phyloP scores from a whole-genome alignment of 371 early-diverging fungal species.

The Mortierella sp. region DNA sequence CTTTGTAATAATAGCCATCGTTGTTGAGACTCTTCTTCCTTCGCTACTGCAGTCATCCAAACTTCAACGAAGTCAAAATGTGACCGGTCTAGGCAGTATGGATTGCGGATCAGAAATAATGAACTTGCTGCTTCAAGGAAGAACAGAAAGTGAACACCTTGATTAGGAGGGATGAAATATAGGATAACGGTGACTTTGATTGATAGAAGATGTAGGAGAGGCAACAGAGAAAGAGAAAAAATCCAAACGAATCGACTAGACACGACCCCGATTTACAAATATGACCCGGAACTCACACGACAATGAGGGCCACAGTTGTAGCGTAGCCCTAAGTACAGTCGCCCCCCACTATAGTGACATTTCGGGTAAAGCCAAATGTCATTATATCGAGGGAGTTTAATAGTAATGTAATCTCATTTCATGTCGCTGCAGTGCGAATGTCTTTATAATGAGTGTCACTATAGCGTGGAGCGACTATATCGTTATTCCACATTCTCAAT shows the following conservation, averaged over 20 bases:
- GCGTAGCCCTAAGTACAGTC: background rate
- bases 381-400: too few relatives aligned
- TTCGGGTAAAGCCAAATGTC: too few relatives aligned
- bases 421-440: too few relatives aligned
- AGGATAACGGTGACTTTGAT: background rate
- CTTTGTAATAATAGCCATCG: conserved; percentile 8
- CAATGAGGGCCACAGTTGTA: conserved; percentile 10
- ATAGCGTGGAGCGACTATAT: background rate
- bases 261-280: conserved; percentile 26
- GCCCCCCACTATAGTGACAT: too few relatives aligned
- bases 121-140: conserved; percentile 22
- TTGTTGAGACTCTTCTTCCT: conserved; percentile 19
- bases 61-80: conserved; percentile 31
- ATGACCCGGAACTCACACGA: conserved; percentile 38
- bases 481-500: conserved; percentile 17
- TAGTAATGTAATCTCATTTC: too few relatives aligned
- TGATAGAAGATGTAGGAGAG: background rate
- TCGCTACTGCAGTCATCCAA: conserved; percentile 16
- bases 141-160: background rate
- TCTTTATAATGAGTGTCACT: too few relatives aligned
- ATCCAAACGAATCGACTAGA: conserved; percentile 12
- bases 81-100: conserved; percentile 50
- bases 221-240: background rate
- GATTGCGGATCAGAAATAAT: conserved; percentile 48
- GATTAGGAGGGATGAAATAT: background rate